Percentiles rank a stretch among this genome's conserved stretches.
These are phyloP conservation scores for Aotearoamyces nothofagi DNA, from an alignment of 2,329 filamentous ascomycete genomes.

Conservation along the genomic window DNA sequence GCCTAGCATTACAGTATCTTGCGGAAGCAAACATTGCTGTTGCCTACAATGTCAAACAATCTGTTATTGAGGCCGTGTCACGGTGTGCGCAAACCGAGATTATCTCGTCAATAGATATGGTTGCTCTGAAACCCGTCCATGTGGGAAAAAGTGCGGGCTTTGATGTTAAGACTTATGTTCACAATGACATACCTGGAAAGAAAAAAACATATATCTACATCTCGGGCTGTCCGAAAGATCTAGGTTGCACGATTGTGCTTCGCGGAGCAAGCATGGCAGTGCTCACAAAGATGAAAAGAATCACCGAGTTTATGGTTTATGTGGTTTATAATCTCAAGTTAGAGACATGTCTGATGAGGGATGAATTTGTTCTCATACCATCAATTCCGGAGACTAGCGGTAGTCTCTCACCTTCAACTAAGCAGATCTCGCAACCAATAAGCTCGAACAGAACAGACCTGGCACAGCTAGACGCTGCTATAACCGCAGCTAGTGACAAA, in stretches of 20 bases:
- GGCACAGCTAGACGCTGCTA: constrained; percentile 5
- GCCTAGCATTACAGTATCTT: constrained; percentile 76
- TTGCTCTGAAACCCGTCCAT: constrained; percentile 58
- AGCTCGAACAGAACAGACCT: constrained; percentile 4
- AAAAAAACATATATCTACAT: constrained; percentile 96
- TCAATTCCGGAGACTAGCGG: constrained; percentile 35
- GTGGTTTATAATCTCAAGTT: constrained; percentile 96
- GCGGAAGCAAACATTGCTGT: constrained; percentile 84
- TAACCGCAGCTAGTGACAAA: constrained; percentile 13
- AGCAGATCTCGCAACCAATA: constrained; percentile 6
- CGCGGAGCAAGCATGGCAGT: constrained; percentile 61
- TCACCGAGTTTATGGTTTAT: constrained; percentile 98
- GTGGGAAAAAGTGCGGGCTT: constrained; percentile 75
- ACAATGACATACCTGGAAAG: constrained; percentile 53
- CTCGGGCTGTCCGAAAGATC: constrained; percentile 74
- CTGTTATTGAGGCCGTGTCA: constrained; percentile 88
- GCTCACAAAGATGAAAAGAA: constrained; percentile 70
- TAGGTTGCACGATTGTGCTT: constrained; percentile 89
- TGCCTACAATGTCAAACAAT: constrained; percentile 91
- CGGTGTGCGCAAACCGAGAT: constrained; percentile 84
- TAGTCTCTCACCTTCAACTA: constrained; percentile 23
- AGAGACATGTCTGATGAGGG: constrained; percentile 84
- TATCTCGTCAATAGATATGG: constrained; percentile 88
- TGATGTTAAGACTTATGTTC: constrained; percentile 90
- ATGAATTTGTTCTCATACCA: constrained; percentile 80